Conservation (phyloP, 768 basidiomycete species). For the Gyrodon lividus region DNA sequence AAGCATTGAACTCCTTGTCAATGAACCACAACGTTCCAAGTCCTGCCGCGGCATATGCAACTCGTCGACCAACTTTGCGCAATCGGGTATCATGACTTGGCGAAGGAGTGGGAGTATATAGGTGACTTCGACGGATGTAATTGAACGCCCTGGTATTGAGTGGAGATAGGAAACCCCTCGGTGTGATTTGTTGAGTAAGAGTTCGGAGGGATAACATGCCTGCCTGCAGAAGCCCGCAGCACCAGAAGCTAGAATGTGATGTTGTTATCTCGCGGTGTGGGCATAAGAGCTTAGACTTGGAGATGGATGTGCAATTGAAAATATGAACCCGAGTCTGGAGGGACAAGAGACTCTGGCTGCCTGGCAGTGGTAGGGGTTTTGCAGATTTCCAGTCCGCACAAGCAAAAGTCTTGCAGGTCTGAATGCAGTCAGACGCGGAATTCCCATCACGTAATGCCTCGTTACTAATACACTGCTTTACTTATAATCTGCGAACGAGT, state of each 20-base stretch:
- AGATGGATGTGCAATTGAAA: too few species aligned
- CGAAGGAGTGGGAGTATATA: not conserved
- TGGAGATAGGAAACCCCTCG: not conserved
- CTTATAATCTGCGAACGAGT: too few species aligned
- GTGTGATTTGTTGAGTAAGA: not conserved
- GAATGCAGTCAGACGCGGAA: too few species aligned
- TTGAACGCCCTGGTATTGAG: not conserved
- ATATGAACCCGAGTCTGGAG: too few species aligned
- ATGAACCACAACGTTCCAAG: slow-evolving; percentile 35
- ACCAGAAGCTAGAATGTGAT: not conserved
- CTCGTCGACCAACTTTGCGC: slow-evolving; percentile 18
- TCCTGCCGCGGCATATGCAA: slow-evolving; percentile 24
- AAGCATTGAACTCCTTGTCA: slow-evolving; percentile 48
- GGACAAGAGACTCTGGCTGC: too few species aligned
- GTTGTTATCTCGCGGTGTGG: not conserved
- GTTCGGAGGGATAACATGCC: not conserved
- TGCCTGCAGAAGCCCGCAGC: not conserved
- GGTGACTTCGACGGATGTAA: not conserved
- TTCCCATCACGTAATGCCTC: too few species aligned
- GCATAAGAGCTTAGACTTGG: not conserved
- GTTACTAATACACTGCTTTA: too few species aligned
- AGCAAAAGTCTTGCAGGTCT: too few species aligned
- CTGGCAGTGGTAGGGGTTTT: too few species aligned
- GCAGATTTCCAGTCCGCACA: too few species aligned
- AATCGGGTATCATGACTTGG: slow-evolving; percentile 3